These are phyloP conservation scores for Thymus mandschuricus DNA, from an alignment of 257 asterid genomes.

Conservation along the genomic window DNA sequence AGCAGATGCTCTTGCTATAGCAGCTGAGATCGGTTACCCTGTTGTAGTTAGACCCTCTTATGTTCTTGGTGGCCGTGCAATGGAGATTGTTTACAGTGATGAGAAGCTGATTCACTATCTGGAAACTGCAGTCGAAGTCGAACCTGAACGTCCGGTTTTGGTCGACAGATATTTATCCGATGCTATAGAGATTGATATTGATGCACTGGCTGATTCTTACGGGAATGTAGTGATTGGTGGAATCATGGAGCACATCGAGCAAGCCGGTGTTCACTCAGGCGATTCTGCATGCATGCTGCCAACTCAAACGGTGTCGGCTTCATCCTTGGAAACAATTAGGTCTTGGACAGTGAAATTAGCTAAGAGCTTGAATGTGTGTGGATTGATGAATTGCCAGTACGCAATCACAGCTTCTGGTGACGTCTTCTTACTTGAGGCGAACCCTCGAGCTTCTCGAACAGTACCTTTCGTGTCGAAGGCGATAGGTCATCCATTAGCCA, in stretches of 20 bases:
- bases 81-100: constrained; percentile 79
- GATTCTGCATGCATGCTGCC: constrained; percentile 99
- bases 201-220: constrained; percentile 72
- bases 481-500: constrained; percentile 93
- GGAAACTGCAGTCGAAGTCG: constrained; percentile 85
- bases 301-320: constrained; percentile 66
- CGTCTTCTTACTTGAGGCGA: constrained; percentile 92
- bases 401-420: constrained; percentile 86
- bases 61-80: constrained; percentile 96
- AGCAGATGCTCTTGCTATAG: constrained; percentile 86
- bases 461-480: constrained; percentile 98
- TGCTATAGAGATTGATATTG: constrained; percentile 90
- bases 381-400: constrained; percentile 94
- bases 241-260: constrained; percentile 99
- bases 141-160: constrained; percentile 94
- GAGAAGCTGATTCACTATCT: constrained; percentile 83
- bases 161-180: constrained; percentile 86
- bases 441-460: constrained; percentile 95
- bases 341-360: constrained; percentile 91
- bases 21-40: constrained; percentile 89
- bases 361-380: constrained; percentile 73
- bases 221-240: constrained; percentile 98
- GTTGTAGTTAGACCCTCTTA: constrained; percentile 97
- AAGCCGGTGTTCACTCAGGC: constrained; percentile 97
- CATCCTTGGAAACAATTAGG: constrained; percentile 78